Evolutionary conservation across 176 grass and related monocot species (phyloP), one percentile per base, ranked within the genome.

Genomic region (Urochloa ruziziensis): DNA sequence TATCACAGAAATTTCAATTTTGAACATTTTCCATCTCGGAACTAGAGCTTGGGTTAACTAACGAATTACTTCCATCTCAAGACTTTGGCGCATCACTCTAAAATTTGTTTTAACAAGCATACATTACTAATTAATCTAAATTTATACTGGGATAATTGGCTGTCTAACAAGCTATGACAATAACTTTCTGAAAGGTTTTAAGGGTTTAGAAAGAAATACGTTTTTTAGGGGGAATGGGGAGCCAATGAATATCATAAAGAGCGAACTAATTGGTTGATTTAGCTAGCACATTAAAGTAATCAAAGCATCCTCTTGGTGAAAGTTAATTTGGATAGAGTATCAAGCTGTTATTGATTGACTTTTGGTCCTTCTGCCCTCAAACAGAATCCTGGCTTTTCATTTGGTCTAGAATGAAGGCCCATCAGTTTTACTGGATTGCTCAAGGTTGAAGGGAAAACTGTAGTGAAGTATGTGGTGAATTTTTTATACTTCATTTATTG

Each of bases 371-470:
- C 83, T 83, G 71, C 81, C 87, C 88, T 87, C 85, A 80, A 92
- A 84, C 91, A 92, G 87, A 92, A 86, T 92, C 85, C 87, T 86
- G 87, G 87, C 63, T 92, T 92, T 92, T 92, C 91, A 70, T 90
- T 92, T 84, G 91, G 87, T 79, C 80, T 92, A 90, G 91, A 92
- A 92, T 89, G 87, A 89, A 84, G 75, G 61, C 40, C 52, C 56
- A 28, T 70, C 87, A 81, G 72, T 69, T 89, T 89, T 80, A 75
- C 40, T 80, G 82, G 83, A 83, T 85, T 92, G 61, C 81, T 83
- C 84, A 87, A 87, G 87, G 75, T 88, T 76, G 86, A 86, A 86
- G 86, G 62, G 74, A 78, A 89, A 88, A 83, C 56, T 62, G 62
- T 85, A 64, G 70, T 82, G 73, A 88, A 91, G 75, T 86, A 88